Conservation (phyloP, 805 yeast genomes). For the Candida takata region DNA sequence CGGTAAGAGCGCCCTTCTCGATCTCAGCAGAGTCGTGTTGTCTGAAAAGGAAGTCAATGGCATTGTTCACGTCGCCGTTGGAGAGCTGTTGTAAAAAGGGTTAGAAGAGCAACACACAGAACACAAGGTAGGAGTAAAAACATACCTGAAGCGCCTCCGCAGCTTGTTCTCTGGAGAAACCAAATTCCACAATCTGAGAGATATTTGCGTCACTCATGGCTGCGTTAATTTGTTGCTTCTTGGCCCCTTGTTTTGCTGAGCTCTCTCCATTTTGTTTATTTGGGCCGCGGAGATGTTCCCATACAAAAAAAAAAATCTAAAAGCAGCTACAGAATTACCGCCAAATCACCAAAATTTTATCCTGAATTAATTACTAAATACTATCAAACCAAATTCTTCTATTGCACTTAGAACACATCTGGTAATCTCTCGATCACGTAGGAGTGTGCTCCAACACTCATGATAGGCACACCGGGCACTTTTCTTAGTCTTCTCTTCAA, state of each 20-base stretch:
- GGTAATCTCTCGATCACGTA: conserved; percentile 94
- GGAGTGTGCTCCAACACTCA: conserved; percentile 93
- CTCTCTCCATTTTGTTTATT: too few species aligned
- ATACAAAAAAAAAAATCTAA: too few species aligned
- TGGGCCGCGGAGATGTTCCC: too few species aligned
- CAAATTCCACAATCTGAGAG: conserved; percentile 28
- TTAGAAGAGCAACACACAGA: not conserved
- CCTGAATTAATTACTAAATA: too few species aligned
- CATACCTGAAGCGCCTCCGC: conserved; percentile 28
- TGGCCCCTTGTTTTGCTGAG: too few species aligned
- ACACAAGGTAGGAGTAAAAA: not conserved
- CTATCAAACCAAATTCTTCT: too few species aligned
- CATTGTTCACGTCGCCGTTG: conserved; percentile 1
- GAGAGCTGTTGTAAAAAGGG: not conserved
- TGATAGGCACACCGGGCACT: conserved; percentile 93
- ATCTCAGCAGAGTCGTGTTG: conserved; percentile 2
- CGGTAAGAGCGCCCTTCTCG: conserved; percentile 2
- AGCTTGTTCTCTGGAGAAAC: conserved; percentile 32
- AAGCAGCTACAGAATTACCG: too few species aligned
- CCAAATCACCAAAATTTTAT: too few species aligned
- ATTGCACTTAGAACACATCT: conserved; percentile 84
- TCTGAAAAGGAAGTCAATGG: conserved; percentile 3
- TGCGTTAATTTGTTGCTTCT: too few species aligned
- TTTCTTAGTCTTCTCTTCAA: conserved; percentile 89
- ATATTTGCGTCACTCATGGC: not conserved